Evolutionary conservation across 371 early-diverging fungal species (phyloP).

Genomic region (Circinella minor): DNA sequence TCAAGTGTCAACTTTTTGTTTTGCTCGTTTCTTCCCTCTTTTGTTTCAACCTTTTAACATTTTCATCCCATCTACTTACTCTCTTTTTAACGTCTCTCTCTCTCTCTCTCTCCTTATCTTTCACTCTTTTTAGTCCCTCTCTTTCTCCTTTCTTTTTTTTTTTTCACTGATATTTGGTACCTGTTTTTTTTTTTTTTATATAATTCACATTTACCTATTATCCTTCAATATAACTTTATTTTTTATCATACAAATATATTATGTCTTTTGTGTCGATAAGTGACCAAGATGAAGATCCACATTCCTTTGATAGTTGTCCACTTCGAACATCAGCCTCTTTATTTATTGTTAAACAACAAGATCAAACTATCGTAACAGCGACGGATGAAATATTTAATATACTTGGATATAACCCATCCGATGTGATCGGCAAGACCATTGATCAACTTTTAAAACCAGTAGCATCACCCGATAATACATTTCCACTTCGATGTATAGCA

Average conservation of each 20-base stretch:
- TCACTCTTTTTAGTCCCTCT: neutral
- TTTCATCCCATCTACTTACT: neutral
- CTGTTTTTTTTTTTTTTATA: too few species aligned
- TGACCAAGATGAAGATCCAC: slow-evolving; percentile 7
- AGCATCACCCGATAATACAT: neutral
- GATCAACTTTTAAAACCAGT: slow-evolving; percentile 12
- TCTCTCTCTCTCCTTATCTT: neutral
- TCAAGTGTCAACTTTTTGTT: slow-evolving; percentile 2
- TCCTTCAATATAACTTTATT: too few species aligned
- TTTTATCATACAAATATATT: slow-evolving; percentile 16
- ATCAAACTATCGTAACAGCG: slow-evolving; percentile 42
- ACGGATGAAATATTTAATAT: slow-evolving; percentile 43
- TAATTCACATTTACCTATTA: too few species aligned
- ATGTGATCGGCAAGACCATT: slow-evolving; percentile 31
- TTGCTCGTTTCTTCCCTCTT: slow-evolving; percentile 10
- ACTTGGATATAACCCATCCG: slow-evolving; percentile 32
- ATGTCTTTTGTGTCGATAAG: slow-evolving; percentile 13
- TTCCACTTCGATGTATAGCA: slow-evolving; percentile 7
- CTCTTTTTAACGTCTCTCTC: slow-evolving; percentile 1
- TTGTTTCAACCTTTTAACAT: slow-evolving; percentile 6
- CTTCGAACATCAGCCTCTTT: slow-evolving; percentile 34
- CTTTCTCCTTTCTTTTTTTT: neutral
- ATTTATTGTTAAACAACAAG: slow-evolving; percentile 31
- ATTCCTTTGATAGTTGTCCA: slow-evolving; percentile 29
- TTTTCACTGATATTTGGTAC: too few species aligned